Base-by-base conservation (phyloP, 768 basidiomycete species). In the Russula foetens region DNA sequence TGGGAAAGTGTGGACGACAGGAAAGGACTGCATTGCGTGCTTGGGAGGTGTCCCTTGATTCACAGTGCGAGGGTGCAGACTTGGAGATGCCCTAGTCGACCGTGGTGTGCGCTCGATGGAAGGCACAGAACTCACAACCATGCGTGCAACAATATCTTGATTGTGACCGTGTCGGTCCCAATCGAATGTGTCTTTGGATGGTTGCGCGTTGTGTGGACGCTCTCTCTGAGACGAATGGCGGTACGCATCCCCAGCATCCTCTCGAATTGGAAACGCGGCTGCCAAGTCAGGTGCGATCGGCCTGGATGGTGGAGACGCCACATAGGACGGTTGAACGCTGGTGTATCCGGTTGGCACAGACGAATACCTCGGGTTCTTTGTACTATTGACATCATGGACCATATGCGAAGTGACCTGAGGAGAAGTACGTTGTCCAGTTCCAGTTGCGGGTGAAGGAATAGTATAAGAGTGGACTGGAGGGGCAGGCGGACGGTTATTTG, bases 21-120 rank as follows among this genome's bases (percentile, higher is more conserved):
- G 15, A 17, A 59, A 39, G 7, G 54, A 52, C 21, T 56, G 64
- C 6, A 33, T 23, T 38, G 46, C 28, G 19, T 48, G 43, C 28
- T 60, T 64, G 7, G 64, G 62, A 23, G 63, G 63, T 48, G 65
- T 66, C 49, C 63, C 63, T 38, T 66, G 65, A 28, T 64, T 55
- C 41, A 64, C 55, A 4, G 28, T 43, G 23, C 55, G 63, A 21
- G 62, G 48, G 24, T 66, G 56, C 43, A 60, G 55, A 46, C 46
- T 64, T 31, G 65, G 65, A 23, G 65, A 64, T 21, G 56, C 43
- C 63, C 58, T 66, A 7, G 63, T 55, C 21, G 63, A 64, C 43
- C 63, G 52, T 17, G 62, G 62, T 8, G 65, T 58, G 35, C 65
- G 65, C 24, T 58, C 58, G 45, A 26, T 63, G 26, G 62, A 63